These are phyloP conservation scores for Incumbomyces delicatus DNA, from an alignment of 2,329 filamentous ascomycete species.

Conservation along the genomic window DNA sequence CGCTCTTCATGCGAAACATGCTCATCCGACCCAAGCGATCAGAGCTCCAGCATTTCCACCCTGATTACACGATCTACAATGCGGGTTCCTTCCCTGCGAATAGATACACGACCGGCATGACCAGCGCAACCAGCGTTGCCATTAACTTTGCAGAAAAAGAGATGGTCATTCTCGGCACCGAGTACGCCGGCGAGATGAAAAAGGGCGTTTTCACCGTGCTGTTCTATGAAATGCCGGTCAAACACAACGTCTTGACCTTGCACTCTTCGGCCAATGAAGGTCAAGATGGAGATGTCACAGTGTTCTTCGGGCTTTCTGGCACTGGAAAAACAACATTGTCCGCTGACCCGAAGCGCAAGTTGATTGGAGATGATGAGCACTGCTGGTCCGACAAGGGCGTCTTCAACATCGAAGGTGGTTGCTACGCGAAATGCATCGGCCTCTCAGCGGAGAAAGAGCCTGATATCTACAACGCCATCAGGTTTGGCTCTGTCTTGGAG, in stretches of 20 bases:
- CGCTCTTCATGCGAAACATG: constrained; percentile 99
- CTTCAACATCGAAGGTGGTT: constrained; percentile 99
- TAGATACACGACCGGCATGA: constrained; percentile 97
- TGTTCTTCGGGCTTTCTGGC: constrained; percentile 98
- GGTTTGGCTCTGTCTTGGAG: constrained; percentile 93
- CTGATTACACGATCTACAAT: constrained; percentile 99
- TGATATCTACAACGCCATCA: constrained; percentile 92
- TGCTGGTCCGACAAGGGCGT: constrained; percentile 96
- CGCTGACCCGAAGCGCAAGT: constrained; percentile 86
- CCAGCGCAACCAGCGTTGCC: constrained; percentile 90
- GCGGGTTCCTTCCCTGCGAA: constrained; percentile 97
- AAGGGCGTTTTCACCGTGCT: constrained; percentile 98
- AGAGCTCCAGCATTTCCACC: constrained; percentile 95
- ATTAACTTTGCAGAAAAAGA: constrained; percentile 99
- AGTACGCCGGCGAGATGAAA: constrained; percentile 97
- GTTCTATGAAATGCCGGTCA: constrained; percentile 99
- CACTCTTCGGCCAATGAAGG: constrained; percentile 99
- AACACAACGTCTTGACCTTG: constrained; percentile 96
- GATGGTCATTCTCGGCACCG: constrained; percentile 98
- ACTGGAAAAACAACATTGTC: constrained; percentile 98
- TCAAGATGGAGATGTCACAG: constrained; percentile 84
- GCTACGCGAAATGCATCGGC: constrained; percentile 98
- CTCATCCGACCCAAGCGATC: constrained; percentile 85
- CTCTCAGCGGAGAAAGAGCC: constrained; percentile 98
- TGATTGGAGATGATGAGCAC: constrained; percentile 99